Conservation (phyloP, 2,329 filamentous ascomycete species). For the Phoma sp. region DNA sequence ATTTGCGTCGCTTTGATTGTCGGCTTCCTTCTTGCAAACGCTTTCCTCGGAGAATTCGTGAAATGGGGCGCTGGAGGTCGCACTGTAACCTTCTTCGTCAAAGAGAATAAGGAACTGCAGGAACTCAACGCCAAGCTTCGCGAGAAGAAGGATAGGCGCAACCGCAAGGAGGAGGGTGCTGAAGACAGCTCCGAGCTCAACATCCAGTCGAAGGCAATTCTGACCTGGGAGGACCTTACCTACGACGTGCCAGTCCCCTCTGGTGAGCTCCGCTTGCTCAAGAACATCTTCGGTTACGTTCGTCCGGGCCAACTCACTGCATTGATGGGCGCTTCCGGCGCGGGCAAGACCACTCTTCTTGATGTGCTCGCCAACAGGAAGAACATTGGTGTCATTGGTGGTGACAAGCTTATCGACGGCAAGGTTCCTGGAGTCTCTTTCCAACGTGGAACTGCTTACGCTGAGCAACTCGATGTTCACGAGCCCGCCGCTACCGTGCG, state of each 20-base stretch:
- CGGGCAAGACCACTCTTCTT: slow-evolving; percentile 84
- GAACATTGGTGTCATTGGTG: slow-evolving; percentile 68
- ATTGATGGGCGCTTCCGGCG: slow-evolving; percentile 59
- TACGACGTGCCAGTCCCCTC: slow-evolving; percentile 74
- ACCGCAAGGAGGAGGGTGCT: slow-evolving; percentile 50
- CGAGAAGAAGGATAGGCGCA: slow-evolving; percentile 63
- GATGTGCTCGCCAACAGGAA: slow-evolving; percentile 74
- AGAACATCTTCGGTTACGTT: slow-evolving; percentile 62
- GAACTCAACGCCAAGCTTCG: slow-evolving; percentile 68
- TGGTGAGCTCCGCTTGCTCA: slow-evolving; percentile 60
- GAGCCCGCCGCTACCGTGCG: slow-evolving; percentile 67
- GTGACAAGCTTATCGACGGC: slow-evolving; percentile 68
- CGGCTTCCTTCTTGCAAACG: slow-evolving; percentile 74
- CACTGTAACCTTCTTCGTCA: slow-evolving; percentile 76
- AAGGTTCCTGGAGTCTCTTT: slow-evolving; percentile 63
- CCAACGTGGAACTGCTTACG: slow-evolving; percentile 68
- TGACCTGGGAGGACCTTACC: slow-evolving; percentile 64
- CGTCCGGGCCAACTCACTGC: slow-evolving; percentile 63
- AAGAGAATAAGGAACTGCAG: slow-evolving; percentile 70
- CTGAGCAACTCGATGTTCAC: slow-evolving; percentile 70
- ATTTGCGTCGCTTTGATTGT: slow-evolving; percentile 79
- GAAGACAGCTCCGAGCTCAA: slow-evolving; percentile 55
- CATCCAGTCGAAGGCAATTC: slow-evolving; percentile 60
- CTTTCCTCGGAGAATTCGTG: slow-evolving; percentile 78
- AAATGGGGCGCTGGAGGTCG: slow-evolving; percentile 82